Percentiles rank a stretch among this genome's conserved stretches.
Evolutionary conservation across 1,139 yeast species (phyloP).

Genomic region (Pichia sp.): DNA sequence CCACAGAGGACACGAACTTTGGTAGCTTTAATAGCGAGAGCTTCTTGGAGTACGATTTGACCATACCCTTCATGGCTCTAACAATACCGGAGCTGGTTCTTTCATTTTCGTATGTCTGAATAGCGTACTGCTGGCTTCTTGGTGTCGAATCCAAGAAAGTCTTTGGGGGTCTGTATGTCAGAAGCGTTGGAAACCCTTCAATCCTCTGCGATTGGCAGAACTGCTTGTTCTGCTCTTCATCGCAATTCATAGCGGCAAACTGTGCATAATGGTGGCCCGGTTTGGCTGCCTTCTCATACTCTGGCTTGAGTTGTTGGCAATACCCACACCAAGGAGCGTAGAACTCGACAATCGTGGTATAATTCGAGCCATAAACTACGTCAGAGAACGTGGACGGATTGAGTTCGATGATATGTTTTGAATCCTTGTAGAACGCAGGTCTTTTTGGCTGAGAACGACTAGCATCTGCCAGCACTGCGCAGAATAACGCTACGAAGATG

Average conservation of each 20-base stretch:
- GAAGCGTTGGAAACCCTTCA: conserved; percentile 76
- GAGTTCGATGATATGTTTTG: conserved; percentile 26
- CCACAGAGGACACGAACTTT: conserved; percentile 24
- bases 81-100: conserved; percentile 57
- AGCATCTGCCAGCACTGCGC: conserved; percentile 3
- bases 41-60: conserved; percentile 69
- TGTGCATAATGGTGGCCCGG: conserved; percentile 56
- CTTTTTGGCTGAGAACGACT: conserved; percentile 2
- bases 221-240: conserved; percentile 57
- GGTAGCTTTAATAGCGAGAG: conserved; percentile 37
- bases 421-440: conserved; percentile 22
- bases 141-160: conserved; percentile 32
- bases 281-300: conserved; percentile 61
- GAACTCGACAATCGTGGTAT: conserved; percentile 81
- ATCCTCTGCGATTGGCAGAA: conserved; percentile 66
- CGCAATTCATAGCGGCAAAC: conserved; percentile 88
- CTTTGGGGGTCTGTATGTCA: conserved; percentile 81
- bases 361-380: conserved; percentile 63
- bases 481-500: background rate
- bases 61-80: conserved; percentile 54
- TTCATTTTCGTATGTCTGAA: conserved; percentile 67
- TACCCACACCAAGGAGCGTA: conserved; percentile 98
- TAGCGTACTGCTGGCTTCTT: conserved; percentile 42
- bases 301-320: conserved; percentile 55
- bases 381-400: conserved; percentile 48